Base-by-base conservation (phyloP, 176 grass and related monocot genomes). In the Pontederia crassipes region DNA sequence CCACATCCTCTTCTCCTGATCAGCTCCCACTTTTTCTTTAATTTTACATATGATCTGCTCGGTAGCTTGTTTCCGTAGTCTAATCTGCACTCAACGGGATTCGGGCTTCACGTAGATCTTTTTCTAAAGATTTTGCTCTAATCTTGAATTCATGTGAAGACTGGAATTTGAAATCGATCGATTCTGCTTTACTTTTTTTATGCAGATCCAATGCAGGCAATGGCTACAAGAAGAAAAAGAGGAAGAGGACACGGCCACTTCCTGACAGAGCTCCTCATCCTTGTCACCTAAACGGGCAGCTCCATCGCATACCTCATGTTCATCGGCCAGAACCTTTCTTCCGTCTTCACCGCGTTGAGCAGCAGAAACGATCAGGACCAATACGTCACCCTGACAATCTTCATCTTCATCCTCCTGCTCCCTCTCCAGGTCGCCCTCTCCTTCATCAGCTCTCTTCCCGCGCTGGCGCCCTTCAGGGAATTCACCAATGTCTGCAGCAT, bases 301-400 rank as follows among this genome's bases (percentile, higher is more conserved):
- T 77, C 83, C 35, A 78, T 90, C 61, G 86, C 83, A 26, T 96
- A 90, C 69, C 75, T 96, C 9, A 79, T 96, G 56, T 96, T 96
- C 55, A 96, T 96, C 55, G 81, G 91, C 12, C 86, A 96, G 59
- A 96, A 96, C 72, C 91, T 96, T 7, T 78, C 82, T 58, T 96
- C 86, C 4, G 26, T 89, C 13, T 89, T 95, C 72, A 9, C 32
- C 11, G 61, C 78, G 17, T 2, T 12, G 13, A 63, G 45, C 15
- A 55, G 3, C 8, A 40, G 32, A 40, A 40, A 7, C 32, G 32
- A 40, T 40, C 32, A 28, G 15, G 59, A 48, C 8, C 32, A 27
- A 17, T 9, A 11, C 1, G 55, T 56, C 56, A 46, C 11, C 2
- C 57, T 70, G n/a, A 27, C 67, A 65, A 57, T 87, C 24, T 75